phyloP scores from a whole-genome alignment of 768 basidiomycete genomes.

The Tephrocybe sp. region DNA sequence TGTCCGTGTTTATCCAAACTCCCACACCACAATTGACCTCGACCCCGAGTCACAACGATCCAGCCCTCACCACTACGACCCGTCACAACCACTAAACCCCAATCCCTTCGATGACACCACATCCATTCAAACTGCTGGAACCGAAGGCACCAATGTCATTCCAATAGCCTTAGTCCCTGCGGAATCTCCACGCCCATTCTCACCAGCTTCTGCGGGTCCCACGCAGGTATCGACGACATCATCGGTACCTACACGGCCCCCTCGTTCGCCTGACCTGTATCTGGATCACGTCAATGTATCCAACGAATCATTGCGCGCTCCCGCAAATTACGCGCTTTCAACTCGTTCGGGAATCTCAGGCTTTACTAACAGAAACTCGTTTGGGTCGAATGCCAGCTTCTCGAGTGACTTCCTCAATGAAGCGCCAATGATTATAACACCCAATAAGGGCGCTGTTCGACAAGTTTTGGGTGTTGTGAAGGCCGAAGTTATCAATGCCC shows the following conservation, averaged over 20 bases:
- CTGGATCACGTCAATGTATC: slow-evolving; percentile 63
- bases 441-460: slow-evolving; percentile 58
- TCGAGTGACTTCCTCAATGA: slow-evolving; percentile 79
- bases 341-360: slow-evolving; percentile 53
- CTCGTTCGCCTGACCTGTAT: slow-evolving; percentile 58
- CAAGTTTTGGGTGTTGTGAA: slow-evolving; percentile 76
- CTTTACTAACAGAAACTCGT: slow-evolving; percentile 59
- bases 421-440: slow-evolving; percentile 78
- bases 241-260: slow-evolving; percentile 50
- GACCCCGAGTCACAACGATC: slow-evolving; percentile 47
- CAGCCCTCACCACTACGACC: slow-evolving; percentile 27
- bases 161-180: slow-evolving; percentile 79
- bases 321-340: slow-evolving; percentile 40
- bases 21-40: slow-evolving; percentile 55
- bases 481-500: slow-evolving; percentile 72
- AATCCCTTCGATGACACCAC: slow-evolving; percentile 79
- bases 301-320: slow-evolving; percentile 42
- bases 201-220: slow-evolving; percentile 25
- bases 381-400: slow-evolving; percentile 71
- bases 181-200: slow-evolving; percentile 36
- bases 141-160: slow-evolving; percentile 82
- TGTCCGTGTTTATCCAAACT: slow-evolving; percentile 47
- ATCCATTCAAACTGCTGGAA: slow-evolving; percentile 81
- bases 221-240: slow-evolving; percentile 33
- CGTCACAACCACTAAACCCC: slow-evolving; percentile 31